phyloP scores from a whole-genome alignment of 768 basidiomycete species.

The Naematelia aurantialba region DNA sequence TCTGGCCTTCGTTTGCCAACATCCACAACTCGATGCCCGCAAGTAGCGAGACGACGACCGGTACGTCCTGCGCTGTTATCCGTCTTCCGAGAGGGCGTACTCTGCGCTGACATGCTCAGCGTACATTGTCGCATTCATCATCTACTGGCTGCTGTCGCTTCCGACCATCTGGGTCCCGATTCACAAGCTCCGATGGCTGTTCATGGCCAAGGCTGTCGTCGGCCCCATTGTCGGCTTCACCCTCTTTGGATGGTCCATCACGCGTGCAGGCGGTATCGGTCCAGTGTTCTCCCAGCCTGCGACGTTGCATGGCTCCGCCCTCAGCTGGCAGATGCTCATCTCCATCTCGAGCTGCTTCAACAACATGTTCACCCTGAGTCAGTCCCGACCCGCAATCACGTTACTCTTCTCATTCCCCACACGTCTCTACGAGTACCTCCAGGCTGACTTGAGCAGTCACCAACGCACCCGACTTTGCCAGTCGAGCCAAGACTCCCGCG shows the following conservation, averaged over 20 bases:
- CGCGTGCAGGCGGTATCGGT: constrained; percentile 72
- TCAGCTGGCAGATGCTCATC: constrained; percentile 59
- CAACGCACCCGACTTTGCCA: constrained; percentile 42
- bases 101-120: constrained; percentile 10
- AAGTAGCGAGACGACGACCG: constrained; percentile 69
- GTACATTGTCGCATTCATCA: constrained; percentile 65
- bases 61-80: too few relatives aligned
- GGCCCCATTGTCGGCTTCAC: constrained; percentile 45
- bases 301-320: constrained; percentile 62
- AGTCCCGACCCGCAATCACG: too few relatives aligned
- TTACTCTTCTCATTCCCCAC: too few relatives aligned
- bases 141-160: constrained; percentile 77
- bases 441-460: constrained; percentile 23
- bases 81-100: too few relatives aligned
- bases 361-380: constrained; percentile 72
- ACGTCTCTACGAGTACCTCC: neutral
- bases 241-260: constrained; percentile 63
- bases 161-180: constrained; percentile 79
- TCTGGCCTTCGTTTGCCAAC: constrained; percentile 61
- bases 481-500: constrained; percentile 34
- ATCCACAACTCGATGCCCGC: constrained; percentile 64
- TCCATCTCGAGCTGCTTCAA: constrained; percentile 63
- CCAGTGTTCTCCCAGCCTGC: constrained; percentile 67
- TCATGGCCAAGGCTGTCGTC: constrained; percentile 71
- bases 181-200: constrained; percentile 63